phyloP scores from a whole-genome alignment of 1,139 yeast species.

The Protomyces arabidopsidicola region DNA sequence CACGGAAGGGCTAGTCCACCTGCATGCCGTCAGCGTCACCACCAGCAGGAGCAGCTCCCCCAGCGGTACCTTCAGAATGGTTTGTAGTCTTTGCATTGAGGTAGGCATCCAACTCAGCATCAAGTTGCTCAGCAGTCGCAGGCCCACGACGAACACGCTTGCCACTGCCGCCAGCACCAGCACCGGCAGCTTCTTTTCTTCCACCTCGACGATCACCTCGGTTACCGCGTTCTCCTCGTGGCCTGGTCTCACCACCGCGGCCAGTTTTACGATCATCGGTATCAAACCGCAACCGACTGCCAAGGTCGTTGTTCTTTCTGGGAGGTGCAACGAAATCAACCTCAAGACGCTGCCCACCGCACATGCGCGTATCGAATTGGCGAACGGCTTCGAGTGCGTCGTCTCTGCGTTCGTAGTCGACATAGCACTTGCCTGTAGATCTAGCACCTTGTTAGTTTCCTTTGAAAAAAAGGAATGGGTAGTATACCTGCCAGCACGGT shows the following conservation, averaged over 20 bases:
- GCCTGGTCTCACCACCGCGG: background rate
- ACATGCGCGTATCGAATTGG: background rate
- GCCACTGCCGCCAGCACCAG: background rate
- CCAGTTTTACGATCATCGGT: background rate
- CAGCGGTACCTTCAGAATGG: background rate
- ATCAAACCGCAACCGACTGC: background rate
- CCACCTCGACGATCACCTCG: background rate
- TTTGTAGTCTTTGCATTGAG: background rate
- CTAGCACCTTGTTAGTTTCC: background rate
- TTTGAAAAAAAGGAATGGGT: background rate
- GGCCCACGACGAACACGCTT: constrained; percentile 14
- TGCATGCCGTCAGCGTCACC: background rate
- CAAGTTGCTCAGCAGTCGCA: constrained; percentile 18
- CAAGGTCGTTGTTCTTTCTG: background rate
- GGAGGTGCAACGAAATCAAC: background rate
- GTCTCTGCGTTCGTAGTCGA: background rate
- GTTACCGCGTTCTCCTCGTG: background rate
- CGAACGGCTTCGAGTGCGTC: background rate
- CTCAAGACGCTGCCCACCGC: background rate
- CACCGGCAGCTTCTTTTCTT: background rate
- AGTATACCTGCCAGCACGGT: constrained; percentile 20
- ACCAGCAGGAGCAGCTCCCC: background rate
- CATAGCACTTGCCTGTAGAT: background rate
- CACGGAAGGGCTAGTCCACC: background rate
- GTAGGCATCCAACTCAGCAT: constrained; percentile 21